phyloP scores from a whole-genome alignment of 345 rosid genomes.

The Abelmoschus esculentus region DNA sequence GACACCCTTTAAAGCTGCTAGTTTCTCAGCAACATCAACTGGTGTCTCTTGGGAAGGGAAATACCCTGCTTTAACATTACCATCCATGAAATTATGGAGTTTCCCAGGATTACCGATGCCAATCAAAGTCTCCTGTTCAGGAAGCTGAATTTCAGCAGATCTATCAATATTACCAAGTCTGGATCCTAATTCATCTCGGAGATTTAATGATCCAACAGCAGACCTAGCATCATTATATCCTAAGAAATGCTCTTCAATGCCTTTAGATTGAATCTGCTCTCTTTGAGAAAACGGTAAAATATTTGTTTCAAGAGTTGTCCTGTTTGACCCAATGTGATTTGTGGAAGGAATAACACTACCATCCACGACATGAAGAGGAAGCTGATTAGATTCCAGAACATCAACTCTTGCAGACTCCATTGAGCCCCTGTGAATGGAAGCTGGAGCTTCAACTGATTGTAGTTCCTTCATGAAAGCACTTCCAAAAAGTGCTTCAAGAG shows the following conservation, averaged over 20 bases:
- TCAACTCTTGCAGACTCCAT: constrained; percentile 33
- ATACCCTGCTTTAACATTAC: constrained; percentile 42
- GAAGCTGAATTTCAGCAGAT: constrained; percentile 28
- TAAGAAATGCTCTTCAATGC: constrained; percentile 33
- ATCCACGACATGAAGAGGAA: constrained; percentile 23
- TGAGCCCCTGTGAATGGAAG: constrained; percentile 31
- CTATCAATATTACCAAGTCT: constrained; percentile 28
- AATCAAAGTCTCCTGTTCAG: constrained; percentile 51
- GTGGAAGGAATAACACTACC: constrained; percentile 26
- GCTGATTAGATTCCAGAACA: constrained; percentile 34
- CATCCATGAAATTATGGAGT: constrained; percentile 26
- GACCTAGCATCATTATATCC: constrained; percentile 39
- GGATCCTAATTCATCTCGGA: constrained; percentile 35
- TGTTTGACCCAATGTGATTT: constrained; percentile 29
- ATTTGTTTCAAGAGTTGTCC: constrained; percentile 24
- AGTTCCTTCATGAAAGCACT: constrained; percentile 92
- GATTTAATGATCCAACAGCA: constrained; percentile 33
- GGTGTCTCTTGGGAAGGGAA: constrained; percentile 30
- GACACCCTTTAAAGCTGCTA: constrained; percentile 50
- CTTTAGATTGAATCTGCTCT: constrained; percentile 33
- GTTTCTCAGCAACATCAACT: constrained; percentile 51
- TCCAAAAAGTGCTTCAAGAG: constrained; percentile 93
- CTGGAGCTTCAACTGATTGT: constrained; percentile 66
- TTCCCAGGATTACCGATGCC: constrained; percentile 29
- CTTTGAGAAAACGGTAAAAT: constrained; percentile 33